Percentiles rank a stretch among this genome's conserved stretches.
These are phyloP conservation scores for Fraxinus pennsylvanica DNA, from an alignment of 257 asterid genomes.

Conservation along the genomic window DNA sequence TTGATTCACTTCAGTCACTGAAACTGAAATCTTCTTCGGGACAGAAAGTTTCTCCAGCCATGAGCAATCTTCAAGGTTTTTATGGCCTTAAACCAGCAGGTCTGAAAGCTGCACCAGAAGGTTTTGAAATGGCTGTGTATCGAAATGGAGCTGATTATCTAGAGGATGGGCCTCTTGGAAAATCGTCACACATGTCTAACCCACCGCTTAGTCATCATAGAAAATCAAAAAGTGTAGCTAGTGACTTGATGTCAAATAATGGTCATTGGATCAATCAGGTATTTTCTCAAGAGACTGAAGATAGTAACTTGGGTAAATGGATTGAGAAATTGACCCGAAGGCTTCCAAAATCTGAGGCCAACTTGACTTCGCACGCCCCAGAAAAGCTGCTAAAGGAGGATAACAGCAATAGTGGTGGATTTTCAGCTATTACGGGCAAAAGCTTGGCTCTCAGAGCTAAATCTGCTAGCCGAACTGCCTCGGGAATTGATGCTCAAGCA, in stretches of 20 bases:
- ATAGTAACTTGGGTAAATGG: conserved; percentile 40
- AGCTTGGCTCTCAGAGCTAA: conserved; percentile 78
- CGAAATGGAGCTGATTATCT: conserved; percentile 49
- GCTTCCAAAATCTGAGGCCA: conserved; percentile 60
- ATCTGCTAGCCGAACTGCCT: conserved; percentile 44
- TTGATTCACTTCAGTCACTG: conserved; percentile 73
- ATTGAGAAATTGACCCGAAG: conserved; percentile 51
- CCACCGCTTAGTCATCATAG: conserved; percentile 59
- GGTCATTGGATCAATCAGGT: conserved; percentile 32
- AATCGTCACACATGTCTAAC: conserved; percentile 33
- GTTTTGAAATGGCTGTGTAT: conserved; percentile 64
- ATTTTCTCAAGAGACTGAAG: conserved; percentile 40
- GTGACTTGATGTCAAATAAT: conserved; percentile 48
- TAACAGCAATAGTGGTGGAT: conserved; percentile 36
- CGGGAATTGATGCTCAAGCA: conserved; percentile 52
- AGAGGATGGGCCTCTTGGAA: conserved; percentile 48
- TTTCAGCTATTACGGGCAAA: conserved; percentile 57
- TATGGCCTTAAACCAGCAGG: conserved; percentile 52
- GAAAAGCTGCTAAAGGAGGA: conserved; percentile 76
- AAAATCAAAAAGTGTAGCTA: conserved; percentile 66
- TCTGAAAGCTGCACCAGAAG: conserved; percentile 42
- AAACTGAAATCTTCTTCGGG: conserved; percentile 59
- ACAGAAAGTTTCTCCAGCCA: conserved; percentile 58
- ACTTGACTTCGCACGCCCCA: conserved; percentile 47
- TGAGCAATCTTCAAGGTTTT: conserved; percentile 59